These are phyloP conservation scores for Fusarium multiceps DNA, from an alignment of 2,329 filamentous ascomycete species.

Conservation along the genomic window DNA sequence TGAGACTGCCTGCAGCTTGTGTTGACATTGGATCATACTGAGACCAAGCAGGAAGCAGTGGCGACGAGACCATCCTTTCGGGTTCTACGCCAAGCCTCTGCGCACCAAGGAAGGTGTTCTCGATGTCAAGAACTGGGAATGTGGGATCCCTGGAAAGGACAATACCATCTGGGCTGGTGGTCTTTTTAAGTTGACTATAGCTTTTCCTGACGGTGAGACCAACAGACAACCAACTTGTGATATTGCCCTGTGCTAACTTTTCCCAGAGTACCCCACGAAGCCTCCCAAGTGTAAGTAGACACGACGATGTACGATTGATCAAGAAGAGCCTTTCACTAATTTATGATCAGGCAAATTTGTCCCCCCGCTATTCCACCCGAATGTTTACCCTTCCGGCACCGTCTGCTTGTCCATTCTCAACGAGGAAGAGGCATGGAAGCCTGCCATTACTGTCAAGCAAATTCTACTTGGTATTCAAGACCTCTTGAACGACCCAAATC, in stretches of 20 bases:
- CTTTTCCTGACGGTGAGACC: slow-evolving; percentile 87
- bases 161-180: slow-evolving; percentile 99
- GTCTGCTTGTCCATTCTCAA: slow-evolving; percentile 97
- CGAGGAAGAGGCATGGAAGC: slow-evolving; percentile 98
- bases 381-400: slow-evolving; percentile 97
- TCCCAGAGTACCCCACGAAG: slow-evolving; percentile 94
- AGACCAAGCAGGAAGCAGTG: slow-evolving; percentile 81
- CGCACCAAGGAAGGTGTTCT: slow-evolving; percentile 83
- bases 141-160: slow-evolving; percentile 93
- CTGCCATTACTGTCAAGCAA: slow-evolving; percentile 97
- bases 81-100: slow-evolving; percentile 91
- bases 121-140: slow-evolving; percentile 96
- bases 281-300: slow-evolving; percentile 89
- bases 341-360: slow-evolving; percentile 83
- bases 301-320: not conserved
- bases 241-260: slow-evolving; percentile 24
- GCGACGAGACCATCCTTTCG: slow-evolving; percentile 96
- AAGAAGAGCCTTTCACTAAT: slow-evolving; percentile 23
- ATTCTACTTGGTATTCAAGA: slow-evolving; percentile 97
- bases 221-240: not conserved
- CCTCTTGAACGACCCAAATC: slow-evolving; percentile 94
- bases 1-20: slow-evolving; percentile 54
- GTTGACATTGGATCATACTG: slow-evolving; percentile 29
- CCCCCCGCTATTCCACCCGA: slow-evolving; percentile 96
- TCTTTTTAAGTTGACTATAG: slow-evolving; percentile 91